A percentile compares a stretch with the other conserved stretches of the same genome.
phyloP scores from a whole-genome alignment of 176 grass and related monocot genomes.

The Eragrostis curvula region DNA sequence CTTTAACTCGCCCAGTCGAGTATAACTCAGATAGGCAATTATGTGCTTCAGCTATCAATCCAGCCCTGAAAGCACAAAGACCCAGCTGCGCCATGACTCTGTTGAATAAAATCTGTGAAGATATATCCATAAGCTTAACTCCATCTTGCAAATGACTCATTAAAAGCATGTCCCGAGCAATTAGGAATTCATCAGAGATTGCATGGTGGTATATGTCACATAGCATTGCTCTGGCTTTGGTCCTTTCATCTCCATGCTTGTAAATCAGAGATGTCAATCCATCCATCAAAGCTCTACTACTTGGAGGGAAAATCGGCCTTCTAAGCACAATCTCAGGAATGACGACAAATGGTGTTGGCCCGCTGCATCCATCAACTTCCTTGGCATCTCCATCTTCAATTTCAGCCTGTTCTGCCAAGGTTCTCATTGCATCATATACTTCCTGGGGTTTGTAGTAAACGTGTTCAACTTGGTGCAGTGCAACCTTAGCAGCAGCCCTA shows the following conservation, averaged over 20 bases:
- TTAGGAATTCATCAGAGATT: conserved; percentile 80
- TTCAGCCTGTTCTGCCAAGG: conserved; percentile 65
- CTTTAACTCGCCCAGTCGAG: conserved; percentile 82
- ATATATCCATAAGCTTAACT: conserved; percentile 92
- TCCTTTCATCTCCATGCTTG: conserved; percentile 89
- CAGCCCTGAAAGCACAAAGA: conserved; percentile 84
- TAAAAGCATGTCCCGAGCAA: conserved; percentile 89
- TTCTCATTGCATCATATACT: conserved; percentile 95
- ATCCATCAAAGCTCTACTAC: conserved; percentile 79
- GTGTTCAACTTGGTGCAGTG: conserved; percentile 74
- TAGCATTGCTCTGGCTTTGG: conserved; percentile 94
- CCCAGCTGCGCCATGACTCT: conserved; percentile 92
- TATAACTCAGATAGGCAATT: conserved; percentile 86
- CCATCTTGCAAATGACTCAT: conserved; percentile 99
- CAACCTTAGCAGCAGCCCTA: conserved; percentile 84
- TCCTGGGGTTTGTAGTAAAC: conserved; percentile 98
- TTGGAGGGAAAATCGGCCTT: conserved; percentile 84
- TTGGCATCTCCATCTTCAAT: conserved; percentile 58
- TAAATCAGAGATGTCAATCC: conserved; percentile 83
- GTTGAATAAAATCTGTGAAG: conserved; percentile 93
- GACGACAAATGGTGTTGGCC: conserved; percentile 67
- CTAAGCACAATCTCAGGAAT: conserved; percentile 84
- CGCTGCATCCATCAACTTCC: conserved; percentile 53
- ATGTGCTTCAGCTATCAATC: conserved; percentile 88
- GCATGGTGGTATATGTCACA: conserved; percentile 99